phyloP scores from a whole-genome alignment of 2,329 filamentous ascomycete species.

The Lecanicillium sp. region DNA sequence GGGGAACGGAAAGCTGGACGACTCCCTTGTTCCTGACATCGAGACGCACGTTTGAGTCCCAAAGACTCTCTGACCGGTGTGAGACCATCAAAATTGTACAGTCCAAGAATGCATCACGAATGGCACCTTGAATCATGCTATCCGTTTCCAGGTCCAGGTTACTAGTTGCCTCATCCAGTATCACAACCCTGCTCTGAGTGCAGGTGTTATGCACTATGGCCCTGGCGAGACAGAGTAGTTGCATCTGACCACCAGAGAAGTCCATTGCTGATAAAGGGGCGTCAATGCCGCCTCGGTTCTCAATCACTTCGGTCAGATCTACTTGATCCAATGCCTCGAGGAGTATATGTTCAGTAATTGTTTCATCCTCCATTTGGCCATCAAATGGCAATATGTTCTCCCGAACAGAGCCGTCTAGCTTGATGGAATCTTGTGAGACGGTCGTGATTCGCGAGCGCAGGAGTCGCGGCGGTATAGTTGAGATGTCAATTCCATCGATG shows the following conservation, averaged over 20 bases:
- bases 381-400: conserved; percentile 25
- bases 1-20: neutral
- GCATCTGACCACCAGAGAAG: conserved; percentile 1
- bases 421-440: conserved; percentile 37
- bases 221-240: conserved; percentile 1
- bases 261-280: neutral
- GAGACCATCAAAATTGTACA: conserved; percentile 6
- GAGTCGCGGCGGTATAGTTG: conserved; percentile 27
- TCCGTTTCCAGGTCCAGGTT: neutral
- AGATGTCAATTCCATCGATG: conserved; percentile 33
- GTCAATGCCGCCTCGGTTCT: neutral
- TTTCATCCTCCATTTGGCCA: neutral
- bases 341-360: neutral
- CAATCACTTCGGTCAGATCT: neutral
- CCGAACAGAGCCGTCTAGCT: conserved; percentile 33
- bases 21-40: neutral
- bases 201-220: conserved; percentile 4
- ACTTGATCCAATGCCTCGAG: neutral
- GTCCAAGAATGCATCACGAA: conserved; percentile 4
- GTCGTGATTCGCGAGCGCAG: conserved; percentile 33
- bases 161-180: conserved; percentile 4
- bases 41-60: conserved; percentile 1
- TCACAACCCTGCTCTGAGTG: conserved; percentile 4
- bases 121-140: conserved; percentile 1
- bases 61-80: neutral